A percentile compares a stretch with the other conserved stretches of the same genome.
phyloP scores from a whole-genome alignment of 163 green algal species.

The Chlamydomonas reinhardtii region DNA sequence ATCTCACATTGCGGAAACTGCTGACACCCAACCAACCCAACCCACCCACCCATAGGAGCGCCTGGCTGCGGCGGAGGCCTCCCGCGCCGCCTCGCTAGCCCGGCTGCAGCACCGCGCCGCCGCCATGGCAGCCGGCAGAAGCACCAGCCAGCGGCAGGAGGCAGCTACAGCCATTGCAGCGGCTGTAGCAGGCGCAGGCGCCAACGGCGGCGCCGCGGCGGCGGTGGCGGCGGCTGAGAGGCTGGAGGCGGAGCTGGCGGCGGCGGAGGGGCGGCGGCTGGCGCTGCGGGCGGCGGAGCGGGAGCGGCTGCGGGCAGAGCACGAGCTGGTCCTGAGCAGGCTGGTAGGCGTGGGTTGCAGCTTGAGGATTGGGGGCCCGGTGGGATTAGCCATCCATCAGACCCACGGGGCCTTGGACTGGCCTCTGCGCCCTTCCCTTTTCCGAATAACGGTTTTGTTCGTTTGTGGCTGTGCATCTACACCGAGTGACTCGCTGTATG shows the following conservation, averaged over 20 bases:
- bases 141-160: not conserved
- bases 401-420: too few species aligned
- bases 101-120: slow-evolving; percentile 1
- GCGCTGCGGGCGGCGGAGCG: slow-evolving; percentile 59
- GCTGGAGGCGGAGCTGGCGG: slow-evolving; percentile 54
- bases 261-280: slow-evolving; percentile 45
- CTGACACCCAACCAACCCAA: too few species aligned
- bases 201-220: not conserved
- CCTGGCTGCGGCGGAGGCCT: slow-evolving; percentile 44
- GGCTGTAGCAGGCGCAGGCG: too few species aligned
- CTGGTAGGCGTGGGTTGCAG: too few species aligned
- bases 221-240: not conserved
- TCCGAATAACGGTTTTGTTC: too few species aligned
- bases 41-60: slow-evolving; percentile 36
- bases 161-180: too few species aligned
- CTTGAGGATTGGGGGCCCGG: too few species aligned
- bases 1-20: too few species aligned
- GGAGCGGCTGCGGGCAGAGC: slow-evolving; percentile 55
- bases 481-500: too few species aligned
- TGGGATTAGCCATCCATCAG: too few species aligned
- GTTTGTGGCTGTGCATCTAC: too few species aligned
- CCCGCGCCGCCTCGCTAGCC: not conserved
- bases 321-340: slow-evolving; percentile 55
- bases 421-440: too few species aligned
- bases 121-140: not conserved